Percentiles rank a stretch among this genome's conserved stretches.
Evolutionary conservation across 139 green algal genomes (phyloP).

Genomic region (Nannochloris sp.): DNA sequence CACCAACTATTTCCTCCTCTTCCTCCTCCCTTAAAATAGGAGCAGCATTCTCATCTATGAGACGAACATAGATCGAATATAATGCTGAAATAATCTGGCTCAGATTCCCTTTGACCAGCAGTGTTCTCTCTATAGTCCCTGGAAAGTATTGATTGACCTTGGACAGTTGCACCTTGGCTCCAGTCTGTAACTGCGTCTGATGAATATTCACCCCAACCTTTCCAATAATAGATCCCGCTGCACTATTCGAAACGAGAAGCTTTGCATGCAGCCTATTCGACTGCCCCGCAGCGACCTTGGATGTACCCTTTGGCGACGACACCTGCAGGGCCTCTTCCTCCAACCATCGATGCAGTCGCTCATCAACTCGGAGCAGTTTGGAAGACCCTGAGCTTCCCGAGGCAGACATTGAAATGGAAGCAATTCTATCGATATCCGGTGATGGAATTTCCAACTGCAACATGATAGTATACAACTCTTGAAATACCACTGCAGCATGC

Average conservation of each 20-base stretch:
- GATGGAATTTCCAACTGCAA: conserved; percentile 6
- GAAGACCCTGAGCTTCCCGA: too few species aligned
- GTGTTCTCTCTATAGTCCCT: conserved; percentile 59
- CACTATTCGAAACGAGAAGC: conserved; percentile 61
- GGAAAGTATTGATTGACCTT: conserved; percentile 47
- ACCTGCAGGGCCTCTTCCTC: too few species aligned
- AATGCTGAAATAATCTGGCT: conserved; percentile 55
- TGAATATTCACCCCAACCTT: conserved; percentile 59
- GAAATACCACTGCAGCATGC: background rate
- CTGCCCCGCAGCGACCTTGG: too few species aligned
- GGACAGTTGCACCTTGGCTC: conserved; percentile 54
- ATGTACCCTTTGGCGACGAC: too few species aligned
- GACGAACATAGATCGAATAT: conserved; percentile 60
- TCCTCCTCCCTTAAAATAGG: conserved; percentile 3
- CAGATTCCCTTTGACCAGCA: conserved; percentile 58
- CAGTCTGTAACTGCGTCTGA: conserved; percentile 54
- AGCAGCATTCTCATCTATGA: conserved; percentile 35
- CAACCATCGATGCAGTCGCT: too few species aligned
- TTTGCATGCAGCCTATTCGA: conserved; percentile 28
- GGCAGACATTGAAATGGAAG: background rate
- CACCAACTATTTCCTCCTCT: background rate
- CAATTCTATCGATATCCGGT: background rate
- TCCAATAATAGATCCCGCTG: conserved; percentile 65
- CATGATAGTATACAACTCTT: background rate
- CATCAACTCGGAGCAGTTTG: too few species aligned